Percentiles rank a stretch among this genome's conserved stretches.
Conservation (phyloP, 805 yeast species). For the Ogataea populi-albae region DNA sequence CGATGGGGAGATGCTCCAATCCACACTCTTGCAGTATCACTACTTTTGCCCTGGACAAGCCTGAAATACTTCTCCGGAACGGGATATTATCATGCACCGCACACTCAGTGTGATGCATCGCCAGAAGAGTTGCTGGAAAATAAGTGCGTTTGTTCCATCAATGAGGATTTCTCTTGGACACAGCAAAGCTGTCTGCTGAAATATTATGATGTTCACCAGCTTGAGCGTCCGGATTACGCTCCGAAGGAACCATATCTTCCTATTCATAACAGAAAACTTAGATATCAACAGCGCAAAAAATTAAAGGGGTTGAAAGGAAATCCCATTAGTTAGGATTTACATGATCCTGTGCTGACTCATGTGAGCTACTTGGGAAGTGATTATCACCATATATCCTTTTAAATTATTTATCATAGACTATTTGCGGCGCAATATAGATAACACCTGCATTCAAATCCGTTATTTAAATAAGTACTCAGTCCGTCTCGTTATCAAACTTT, state of each 20-base stretch:
- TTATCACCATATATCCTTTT: too few species aligned
- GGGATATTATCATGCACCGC: conserved; percentile 56
- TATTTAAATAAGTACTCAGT: too few species aligned
- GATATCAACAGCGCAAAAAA: conserved; percentile 12
- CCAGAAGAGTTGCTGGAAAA: conserved; percentile 42
- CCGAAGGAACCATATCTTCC: conserved; percentile 25
- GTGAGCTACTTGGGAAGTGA: too few species aligned
- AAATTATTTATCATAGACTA: too few species aligned
- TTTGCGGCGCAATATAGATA: too few species aligned
- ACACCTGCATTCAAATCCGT: too few species aligned
- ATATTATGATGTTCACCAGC: conserved; percentile 35
- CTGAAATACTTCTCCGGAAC: conserved; percentile 44
- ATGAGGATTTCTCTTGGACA: conserved; percentile 50
- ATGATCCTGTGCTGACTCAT: too few species aligned
- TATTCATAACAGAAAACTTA: conserved; percentile 23
- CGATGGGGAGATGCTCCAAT: conserved; percentile 54
- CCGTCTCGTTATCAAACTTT: too few species aligned
- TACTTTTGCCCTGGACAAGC: conserved; percentile 27
- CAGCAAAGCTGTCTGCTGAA: conserved; percentile 48
- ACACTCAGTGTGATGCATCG: conserved; percentile 58
- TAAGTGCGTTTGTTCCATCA: conserved; percentile 50
- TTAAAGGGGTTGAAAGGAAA: too few species aligned
- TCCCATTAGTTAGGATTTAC: too few species aligned
- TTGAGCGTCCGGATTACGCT: conserved; percentile 28
- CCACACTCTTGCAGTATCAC: conserved; percentile 32